Conservation (phyloP, 805 yeast genomes). For the Zygotorulaspora chibaensis region DNA sequence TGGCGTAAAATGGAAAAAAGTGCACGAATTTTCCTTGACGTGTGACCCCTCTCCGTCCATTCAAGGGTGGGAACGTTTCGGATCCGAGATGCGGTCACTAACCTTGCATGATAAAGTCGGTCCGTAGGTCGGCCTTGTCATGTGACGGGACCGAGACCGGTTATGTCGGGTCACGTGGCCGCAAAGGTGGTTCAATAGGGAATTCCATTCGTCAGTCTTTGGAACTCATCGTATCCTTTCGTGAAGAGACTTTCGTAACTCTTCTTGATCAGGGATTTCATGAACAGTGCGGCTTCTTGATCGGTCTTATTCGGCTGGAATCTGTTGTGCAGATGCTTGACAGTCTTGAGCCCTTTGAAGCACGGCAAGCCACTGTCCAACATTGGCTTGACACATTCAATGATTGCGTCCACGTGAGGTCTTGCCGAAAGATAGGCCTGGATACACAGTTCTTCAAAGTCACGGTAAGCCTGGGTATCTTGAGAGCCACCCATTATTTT, state of each 20-base stretch:
- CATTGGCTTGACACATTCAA: slow-evolving; percentile 88
- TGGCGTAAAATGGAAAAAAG: not conserved
- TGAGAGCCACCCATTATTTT: slow-evolving; percentile 90
- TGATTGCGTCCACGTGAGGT: slow-evolving; percentile 80
- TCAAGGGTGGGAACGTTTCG: not conserved
- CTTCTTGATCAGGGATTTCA: slow-evolving; percentile 71
- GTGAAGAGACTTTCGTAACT: slow-evolving; percentile 87
- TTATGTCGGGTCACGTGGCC: not conserved
- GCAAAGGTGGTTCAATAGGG: slow-evolving; percentile 57
- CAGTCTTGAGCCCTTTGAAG: slow-evolving; percentile 78
- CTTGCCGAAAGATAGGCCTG: slow-evolving; percentile 87
- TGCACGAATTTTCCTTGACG: not conserved
- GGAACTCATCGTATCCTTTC: slow-evolving; percentile 96
- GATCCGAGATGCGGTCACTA: slow-evolving; percentile 3
- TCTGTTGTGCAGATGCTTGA: slow-evolving; percentile 68
- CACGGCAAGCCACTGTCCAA: slow-evolving; percentile 93
- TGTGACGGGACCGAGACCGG: slow-evolving; percentile 2
- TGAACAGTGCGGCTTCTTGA: slow-evolving; percentile 74
- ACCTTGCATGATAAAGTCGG: slow-evolving; percentile 4
- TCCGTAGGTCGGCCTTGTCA: slow-evolving; percentile 7
- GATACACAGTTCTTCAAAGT: slow-evolving; percentile 94
- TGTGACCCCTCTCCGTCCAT: not conserved
- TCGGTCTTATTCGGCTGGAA: slow-evolving; percentile 80
- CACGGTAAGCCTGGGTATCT: slow-evolving; percentile 77
- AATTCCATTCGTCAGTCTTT: slow-evolving; percentile 91